Base-by-base conservation (phyloP, 2,329 filamentous ascomycete species). In the Diaporthe velutina region DNA sequence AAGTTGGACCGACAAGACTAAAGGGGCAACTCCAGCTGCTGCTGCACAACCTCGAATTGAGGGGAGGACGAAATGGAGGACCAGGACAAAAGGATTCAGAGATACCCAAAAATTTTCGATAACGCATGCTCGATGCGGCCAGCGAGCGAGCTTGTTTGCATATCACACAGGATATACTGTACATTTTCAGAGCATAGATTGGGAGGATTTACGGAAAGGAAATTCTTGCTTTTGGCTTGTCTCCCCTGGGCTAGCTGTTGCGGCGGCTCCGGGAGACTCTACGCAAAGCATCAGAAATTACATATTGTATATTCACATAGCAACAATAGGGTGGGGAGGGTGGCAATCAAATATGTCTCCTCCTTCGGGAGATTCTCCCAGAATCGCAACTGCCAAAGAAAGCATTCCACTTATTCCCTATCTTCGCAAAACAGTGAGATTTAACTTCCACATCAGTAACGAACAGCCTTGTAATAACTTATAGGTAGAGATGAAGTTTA, bases 1-100 rank as follows among this genome's bases (percentile, higher is more conserved):
- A 74, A 75, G 70, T 66, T 64, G 28, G 73, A 74, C 28, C 73
- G 76, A 57, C 70, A 75, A 52, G 76, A 77, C 19, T 77, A 68
- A 25, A 42, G 48, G 42, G 58, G 48, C 70, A 25, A 40, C 17
- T 28, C 57, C 25, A 10, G 33, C n/a, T 52, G 25, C 50, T 52
- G 25, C 50, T 38, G 22, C 30, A n/a, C 35, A 40, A 50, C 28
- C 35, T 30, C 70, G 17, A 9, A 42, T 4, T 28, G 30, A 72
- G 35, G 54, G n/a, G 19, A 48, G 55, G 28, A 71, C 13, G 33
- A 58, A 48, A 50, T 25, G 42, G 58, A 64, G 40, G 58, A 40
- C 33, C 33, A 64, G 25, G 45, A 54, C 45, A 58, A 72, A 64
- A 64, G 33, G 50, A 70, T 58, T 61, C 25, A 72, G 50, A 54